Evolutionary conservation across 805 yeast species (phyloP).

Genomic region (Wickerhamiella domercqiae): DNA sequence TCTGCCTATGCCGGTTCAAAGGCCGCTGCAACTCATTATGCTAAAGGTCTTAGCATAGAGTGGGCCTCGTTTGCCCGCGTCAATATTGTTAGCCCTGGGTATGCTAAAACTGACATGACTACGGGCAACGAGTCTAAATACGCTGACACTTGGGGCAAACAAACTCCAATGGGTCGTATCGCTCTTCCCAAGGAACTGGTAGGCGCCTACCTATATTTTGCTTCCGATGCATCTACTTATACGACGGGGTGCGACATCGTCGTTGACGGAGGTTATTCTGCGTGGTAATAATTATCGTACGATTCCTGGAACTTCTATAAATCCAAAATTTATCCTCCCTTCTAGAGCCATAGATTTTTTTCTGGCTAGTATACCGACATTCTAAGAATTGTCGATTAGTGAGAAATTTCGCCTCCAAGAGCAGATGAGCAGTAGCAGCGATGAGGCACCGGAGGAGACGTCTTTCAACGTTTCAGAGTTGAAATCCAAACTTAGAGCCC

Average conservation of each 20-base stretch:
- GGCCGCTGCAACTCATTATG: conserved; percentile 67
- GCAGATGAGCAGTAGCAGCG: conserved; percentile 16
- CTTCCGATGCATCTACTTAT: conserved; percentile 66
- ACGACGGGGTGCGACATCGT: conserved; percentile 64
- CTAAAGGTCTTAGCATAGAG: conserved; percentile 68
- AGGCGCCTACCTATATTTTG: conserved; percentile 69
- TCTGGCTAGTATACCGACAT: no score
- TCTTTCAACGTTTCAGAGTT: conserved; percentile 15
- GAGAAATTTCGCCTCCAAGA: no score
- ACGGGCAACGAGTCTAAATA: conserved; percentile 31
- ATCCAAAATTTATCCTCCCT: no score
- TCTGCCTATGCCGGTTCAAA: conserved; percentile 75
- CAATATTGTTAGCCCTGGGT: conserved; percentile 71
- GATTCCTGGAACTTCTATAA: no score
- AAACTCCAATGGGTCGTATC: conserved; percentile 38
- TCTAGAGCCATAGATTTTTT: no score
- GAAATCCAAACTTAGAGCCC: conserved; percentile 4
- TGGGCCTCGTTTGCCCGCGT: conserved; percentile 78
- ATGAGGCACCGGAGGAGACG: conserved; percentile 27
- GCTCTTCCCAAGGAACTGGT: conserved; percentile 47
- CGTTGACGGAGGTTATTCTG: conserved; percentile 68
- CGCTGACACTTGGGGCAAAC: conserved; percentile 32
- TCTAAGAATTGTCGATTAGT: no score
- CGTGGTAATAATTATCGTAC: conserved; percentile 28
- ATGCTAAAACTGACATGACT: conserved; percentile 57